Evolutionary conservation across 768 basidiomycete species (phyloP).

Genomic region (Pulveroboletus sp.): DNA sequence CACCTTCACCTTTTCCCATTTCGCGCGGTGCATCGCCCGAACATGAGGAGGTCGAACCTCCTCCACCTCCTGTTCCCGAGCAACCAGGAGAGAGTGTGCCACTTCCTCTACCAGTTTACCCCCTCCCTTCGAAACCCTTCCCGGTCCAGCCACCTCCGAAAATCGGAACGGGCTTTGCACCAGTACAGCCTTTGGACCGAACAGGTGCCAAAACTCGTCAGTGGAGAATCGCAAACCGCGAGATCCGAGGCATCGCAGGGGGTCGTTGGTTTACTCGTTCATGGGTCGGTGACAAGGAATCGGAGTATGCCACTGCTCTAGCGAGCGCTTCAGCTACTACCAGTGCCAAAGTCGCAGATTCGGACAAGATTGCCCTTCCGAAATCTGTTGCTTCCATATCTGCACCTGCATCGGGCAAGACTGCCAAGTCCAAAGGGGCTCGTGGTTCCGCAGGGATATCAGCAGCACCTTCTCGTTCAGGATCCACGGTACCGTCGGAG

Average conservation of each 20-base stretch:
- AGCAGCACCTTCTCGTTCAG: slow-evolving; percentile 55
- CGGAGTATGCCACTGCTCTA: slow-evolving; percentile 48
- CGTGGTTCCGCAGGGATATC: slow-evolving; percentile 39
- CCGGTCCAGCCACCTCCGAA: slow-evolving; percentile 76
- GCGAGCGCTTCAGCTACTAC: slow-evolving; percentile 26
- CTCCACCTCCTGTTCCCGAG: slow-evolving; percentile 29
- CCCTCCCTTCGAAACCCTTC: slow-evolving; percentile 79
- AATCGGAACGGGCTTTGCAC: slow-evolving; percentile 70
- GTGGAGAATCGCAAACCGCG: slow-evolving; percentile 72
- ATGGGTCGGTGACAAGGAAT: slow-evolving; percentile 87
- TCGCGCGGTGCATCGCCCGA: slow-evolving; percentile 44
- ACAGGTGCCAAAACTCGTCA: slow-evolving; percentile 57
- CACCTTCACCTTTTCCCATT: slow-evolving; percentile 59
- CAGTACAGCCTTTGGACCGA: slow-evolving; percentile 62
- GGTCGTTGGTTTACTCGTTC: slow-evolving; percentile 75
- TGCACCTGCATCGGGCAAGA: slow-evolving; percentile 40
- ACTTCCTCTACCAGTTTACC: slow-evolving; percentile 57
- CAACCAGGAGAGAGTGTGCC: slow-evolving; percentile 48
- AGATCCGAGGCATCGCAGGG: slow-evolving; percentile 78
- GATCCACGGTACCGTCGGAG: slow-evolving; percentile 51
- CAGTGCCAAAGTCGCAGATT: slow-evolving; percentile 28
- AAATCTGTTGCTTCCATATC: slow-evolving; percentile 47
- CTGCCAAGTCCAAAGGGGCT: slow-evolving; percentile 39
- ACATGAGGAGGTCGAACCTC: slow-evolving; percentile 37
- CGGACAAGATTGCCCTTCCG: slow-evolving; percentile 27